phyloP scores from a whole-genome alignment of 257 asterid genomes.

The Sherardia arvensis region DNA sequence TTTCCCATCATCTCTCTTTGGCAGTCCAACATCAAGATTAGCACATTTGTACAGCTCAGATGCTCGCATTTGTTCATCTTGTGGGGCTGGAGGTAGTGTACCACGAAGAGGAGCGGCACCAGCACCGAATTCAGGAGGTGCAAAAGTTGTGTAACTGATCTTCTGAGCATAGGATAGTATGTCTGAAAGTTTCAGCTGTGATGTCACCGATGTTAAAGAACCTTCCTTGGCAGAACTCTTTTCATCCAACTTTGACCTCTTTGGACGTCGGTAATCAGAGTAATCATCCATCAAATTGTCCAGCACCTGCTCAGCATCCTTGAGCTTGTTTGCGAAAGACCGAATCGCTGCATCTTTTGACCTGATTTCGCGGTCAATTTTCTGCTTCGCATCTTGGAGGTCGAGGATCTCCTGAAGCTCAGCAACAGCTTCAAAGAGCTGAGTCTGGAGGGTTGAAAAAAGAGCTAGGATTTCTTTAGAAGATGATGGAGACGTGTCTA shows the following conservation, averaged over 20 bases:
- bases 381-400: constrained; percentile 80
- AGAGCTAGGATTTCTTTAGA: constrained; percentile 60
- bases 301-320: constrained; percentile 63
- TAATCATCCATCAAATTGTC: constrained; percentile 84
- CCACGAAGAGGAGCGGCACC: constrained; percentile 79
- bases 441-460: constrained; percentile 58
- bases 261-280: constrained; percentile 58
- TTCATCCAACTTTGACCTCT: constrained; percentile 43
- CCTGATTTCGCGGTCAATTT: constrained; percentile 46
- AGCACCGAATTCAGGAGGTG: constrained; percentile 93
- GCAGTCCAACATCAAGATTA: constrained; percentile 69
- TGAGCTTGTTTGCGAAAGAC: constrained; percentile 65
- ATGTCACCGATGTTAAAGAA: constrained; percentile 47
- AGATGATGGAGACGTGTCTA: constrained; percentile 38
- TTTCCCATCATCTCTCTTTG: constrained; percentile 50
- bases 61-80: constrained; percentile 96
- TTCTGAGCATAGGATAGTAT: constrained; percentile 70
- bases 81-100: constrained; percentile 94
- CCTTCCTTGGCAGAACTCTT: constrained; percentile 17
- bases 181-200: constrained; percentile 64
- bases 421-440: constrained; percentile 74
- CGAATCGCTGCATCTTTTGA: constrained; percentile 60
- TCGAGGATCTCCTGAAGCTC: constrained; percentile 89
- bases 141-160: constrained; percentile 92
- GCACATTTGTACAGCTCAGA: constrained; percentile 59